Base-by-base conservation (phyloP, 371 early-diverging fungal species). In the Apophysomyces trapeziformis region DNA sequence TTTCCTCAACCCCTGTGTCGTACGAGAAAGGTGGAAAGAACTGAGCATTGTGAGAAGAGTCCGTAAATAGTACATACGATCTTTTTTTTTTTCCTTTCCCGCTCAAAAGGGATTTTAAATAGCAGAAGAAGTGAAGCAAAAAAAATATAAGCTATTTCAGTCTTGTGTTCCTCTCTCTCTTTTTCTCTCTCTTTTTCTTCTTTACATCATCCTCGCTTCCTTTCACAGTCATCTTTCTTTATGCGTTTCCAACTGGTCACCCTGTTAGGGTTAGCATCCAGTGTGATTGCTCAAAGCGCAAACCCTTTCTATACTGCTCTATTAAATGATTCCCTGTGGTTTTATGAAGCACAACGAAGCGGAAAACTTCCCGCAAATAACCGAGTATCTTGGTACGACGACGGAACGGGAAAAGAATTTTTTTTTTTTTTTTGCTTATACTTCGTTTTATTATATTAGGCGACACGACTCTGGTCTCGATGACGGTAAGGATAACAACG, bases 281-380 rank as follows among this genome's bases (percentile, higher is more conserved):
- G 54, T 21, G 54, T 9, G 16, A 50, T 50, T 21, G 54, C 54
- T 7, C 54, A 50, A 50, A 50, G 54, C 11, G 54, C 63, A 37
- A 63, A 63, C 63, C 63, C 47, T 5, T 26, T 54, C 26, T 63
- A 63, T 18, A 38, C 50, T 14, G 26, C 50, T 0, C 41, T 82
- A 38, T 65, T 82, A 32, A 68, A 74, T 43, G 70, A 82, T 56
- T 69, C 75, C 5, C 64, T 83, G 7, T 64, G 69, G 58, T 83
- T 80, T 65, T 83, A 79, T 44, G 84, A 83, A 56, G 84, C 84
- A 7, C 84, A 83, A 60, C 65, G 82, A 41, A 70, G 79, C 54
- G 84, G 84, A 44, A 74, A 66, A 14, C 71, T 83, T 12, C 77
- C 80, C 26, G n/a, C 75, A 9, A 67, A 78, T 58, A 78, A 76